These are phyloP conservation scores for Xylariaceae sp. DNA, from an alignment of 2,329 filamentous ascomycete genomes.

Conservation along the genomic window DNA sequence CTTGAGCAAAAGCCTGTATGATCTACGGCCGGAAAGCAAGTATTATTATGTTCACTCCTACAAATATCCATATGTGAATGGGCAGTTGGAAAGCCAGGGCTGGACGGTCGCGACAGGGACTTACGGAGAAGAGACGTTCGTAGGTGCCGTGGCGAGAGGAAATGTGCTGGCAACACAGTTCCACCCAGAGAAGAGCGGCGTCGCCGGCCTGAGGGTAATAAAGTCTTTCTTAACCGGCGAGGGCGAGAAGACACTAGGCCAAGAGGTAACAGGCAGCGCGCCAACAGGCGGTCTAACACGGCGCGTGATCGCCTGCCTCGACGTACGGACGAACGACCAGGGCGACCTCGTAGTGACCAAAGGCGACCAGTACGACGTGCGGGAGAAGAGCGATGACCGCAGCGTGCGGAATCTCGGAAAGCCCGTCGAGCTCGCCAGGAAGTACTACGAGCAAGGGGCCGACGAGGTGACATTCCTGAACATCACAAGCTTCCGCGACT, in stretches of 20 bases:
- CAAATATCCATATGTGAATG: constrained; percentile 76
- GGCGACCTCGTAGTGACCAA: constrained; percentile 98
- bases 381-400: constrained; percentile 75
- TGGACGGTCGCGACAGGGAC: constrained; percentile 92
- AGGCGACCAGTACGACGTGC: constrained; percentile 97
- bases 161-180: constrained; percentile 95
- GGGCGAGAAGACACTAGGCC: constrained; percentile 58
- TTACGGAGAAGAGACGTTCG: constrained; percentile 88
- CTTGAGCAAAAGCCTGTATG: constrained; percentile 67
- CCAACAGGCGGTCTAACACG: constrained; percentile 78
- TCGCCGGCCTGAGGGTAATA: constrained; percentile 82
- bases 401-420: constrained; percentile 93
- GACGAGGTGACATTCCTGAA: constrained; percentile 98
- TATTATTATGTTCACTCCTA: constrained; percentile 99
- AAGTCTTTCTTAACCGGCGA: constrained; percentile 84
- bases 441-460: constrained; percentile 95
- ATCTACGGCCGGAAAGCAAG: constrained; percentile 79
- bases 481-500: constrained; percentile 97
- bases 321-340: constrained; percentile 91
- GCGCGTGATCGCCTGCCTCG: constrained; percentile 92
- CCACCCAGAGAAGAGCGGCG: constrained; percentile 96
- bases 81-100: constrained; percentile 77
- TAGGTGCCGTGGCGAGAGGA: constrained; percentile 84
- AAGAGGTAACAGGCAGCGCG: constrained; percentile 36
- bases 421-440: constrained; percentile 90